Conservation (phyloP, 441 rosid species). For the Heliophila coronopifolia region DNA sequence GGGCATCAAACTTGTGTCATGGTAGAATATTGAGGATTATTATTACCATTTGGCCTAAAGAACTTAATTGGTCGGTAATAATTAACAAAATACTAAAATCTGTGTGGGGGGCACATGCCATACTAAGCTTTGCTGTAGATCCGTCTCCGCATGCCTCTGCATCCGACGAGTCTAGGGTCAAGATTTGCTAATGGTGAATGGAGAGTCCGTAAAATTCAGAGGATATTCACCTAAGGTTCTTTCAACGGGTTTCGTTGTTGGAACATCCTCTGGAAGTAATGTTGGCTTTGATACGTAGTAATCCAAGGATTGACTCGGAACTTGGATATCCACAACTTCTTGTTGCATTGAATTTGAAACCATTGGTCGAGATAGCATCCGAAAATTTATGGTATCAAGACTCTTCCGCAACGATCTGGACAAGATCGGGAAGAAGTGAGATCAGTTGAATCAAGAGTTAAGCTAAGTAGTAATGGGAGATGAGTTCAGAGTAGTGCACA, state of each 20-base stretch:
- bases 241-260: not conserved
- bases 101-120: no score
- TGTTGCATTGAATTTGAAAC: constrained; percentile 17
- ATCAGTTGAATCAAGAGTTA: not conserved
- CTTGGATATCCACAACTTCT: not conserved
- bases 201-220: not conserved
- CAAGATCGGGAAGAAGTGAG: not conserved
- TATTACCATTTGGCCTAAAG: no score
- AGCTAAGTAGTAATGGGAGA: not conserved
- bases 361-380: constrained; percentile 24
- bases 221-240: not conserved
- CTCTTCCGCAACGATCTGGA: constrained; percentile 23
- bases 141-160: not conserved
- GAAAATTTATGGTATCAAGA: constrained; percentile 27
- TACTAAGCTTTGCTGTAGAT: no score
- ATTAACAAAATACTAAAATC: no score
- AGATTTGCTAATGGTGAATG: constrained; percentile 9
- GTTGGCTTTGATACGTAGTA: constrained; percentile 10
- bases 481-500: constrained; percentile 9
- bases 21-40: no score
- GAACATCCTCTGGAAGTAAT: not conserved
- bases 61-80: no score
- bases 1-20: no score
- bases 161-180: constrained; percentile 1
- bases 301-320: not conserved